Conservation (phyloP, 306 rosid species). For the Rubus idaeus region DNA sequence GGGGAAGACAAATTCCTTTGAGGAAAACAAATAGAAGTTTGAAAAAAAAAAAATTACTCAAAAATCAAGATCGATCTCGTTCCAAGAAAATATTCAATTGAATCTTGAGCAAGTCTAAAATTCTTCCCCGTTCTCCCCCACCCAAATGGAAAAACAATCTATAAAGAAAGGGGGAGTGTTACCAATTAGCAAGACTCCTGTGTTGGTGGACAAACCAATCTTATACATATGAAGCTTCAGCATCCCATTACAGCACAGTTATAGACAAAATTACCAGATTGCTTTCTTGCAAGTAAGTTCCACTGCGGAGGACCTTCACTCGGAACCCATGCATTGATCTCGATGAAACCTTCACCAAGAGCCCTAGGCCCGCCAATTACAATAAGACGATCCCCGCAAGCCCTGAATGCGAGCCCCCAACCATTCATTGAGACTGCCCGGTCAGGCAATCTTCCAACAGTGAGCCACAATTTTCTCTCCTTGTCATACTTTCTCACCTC, state of each 20-base stretch:
- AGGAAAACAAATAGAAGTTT: constrained; percentile 42
- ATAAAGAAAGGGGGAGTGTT: constrained; percentile 37
- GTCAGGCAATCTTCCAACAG: constrained; percentile 80
- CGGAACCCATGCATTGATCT: constrained; percentile 91
- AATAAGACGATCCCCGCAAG: constrained; percentile 83
- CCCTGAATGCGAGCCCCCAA: constrained; percentile 96
- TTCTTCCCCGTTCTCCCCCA: constrained; percentile 46
- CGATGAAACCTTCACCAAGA: constrained; percentile 70
- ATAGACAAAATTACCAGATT: constrained; percentile 77
- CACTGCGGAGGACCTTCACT: constrained; percentile 91
- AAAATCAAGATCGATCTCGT: constrained; percentile 34
- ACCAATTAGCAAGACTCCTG: constrained; percentile 73
- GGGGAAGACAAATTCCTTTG: constrained; percentile 50
- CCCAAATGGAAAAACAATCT: constrained; percentile 37
- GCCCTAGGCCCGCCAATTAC: constrained; percentile 87
- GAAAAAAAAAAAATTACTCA: constrained; percentile 24
- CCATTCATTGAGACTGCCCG: constrained; percentile 81
- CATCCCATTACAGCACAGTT: constrained; percentile 99
- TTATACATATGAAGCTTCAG: constrained; percentile 49
- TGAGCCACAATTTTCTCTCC: constrained; percentile 45
- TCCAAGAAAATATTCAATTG: constrained; percentile 50
- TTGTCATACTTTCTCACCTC: constrained; percentile 80
- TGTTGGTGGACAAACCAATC: constrained; percentile 47
- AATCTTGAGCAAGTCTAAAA: constrained; percentile 59
- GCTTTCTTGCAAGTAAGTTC: constrained; percentile 74